A percentile compares a stretch with the other conserved stretches of the same genome.
Conservation (phyloP, 345 rosid species). For the Populus euphratica region DNA sequence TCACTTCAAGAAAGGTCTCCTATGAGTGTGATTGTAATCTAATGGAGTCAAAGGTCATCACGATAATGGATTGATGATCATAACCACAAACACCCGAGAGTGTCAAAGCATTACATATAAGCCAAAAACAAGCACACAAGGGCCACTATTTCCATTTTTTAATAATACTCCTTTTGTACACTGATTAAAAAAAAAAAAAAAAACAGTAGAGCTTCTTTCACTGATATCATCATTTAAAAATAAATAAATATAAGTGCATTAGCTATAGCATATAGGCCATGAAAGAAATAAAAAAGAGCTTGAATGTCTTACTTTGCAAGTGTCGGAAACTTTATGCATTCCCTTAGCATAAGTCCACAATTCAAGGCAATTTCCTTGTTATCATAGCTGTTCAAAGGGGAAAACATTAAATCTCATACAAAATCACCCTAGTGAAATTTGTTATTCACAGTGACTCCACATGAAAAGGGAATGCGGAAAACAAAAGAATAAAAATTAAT, state of each 20-base stretch:
- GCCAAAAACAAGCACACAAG: slow-evolving; percentile 7
- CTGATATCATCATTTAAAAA: neutral
- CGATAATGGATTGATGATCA: neutral
- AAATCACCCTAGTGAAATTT: neutral
- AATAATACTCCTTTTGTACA: neutral
- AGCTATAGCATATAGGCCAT: neutral
- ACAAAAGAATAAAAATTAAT: slow-evolving; percentile 1
- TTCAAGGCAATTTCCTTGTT: slow-evolving; percentile 88
- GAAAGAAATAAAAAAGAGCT: slow-evolving; percentile 22
- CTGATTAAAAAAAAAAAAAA: neutral
- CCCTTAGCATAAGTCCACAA: slow-evolving; percentile 92
- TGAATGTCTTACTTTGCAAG: slow-evolving; percentile 79
- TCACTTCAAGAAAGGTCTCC: neutral
- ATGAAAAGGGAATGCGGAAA: neutral
- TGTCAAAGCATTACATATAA: neutral
- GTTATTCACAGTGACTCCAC: neutral
- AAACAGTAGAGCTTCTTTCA: neutral
- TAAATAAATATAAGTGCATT: neutral
- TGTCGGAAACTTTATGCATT: slow-evolving; percentile 87
- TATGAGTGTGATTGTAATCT: neutral
- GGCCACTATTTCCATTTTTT: neutral
- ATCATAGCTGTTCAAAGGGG: slow-evolving; percentile 67
- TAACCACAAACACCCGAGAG: neutral
- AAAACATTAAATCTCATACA: slow-evolving; percentile 6
- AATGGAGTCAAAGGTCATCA: neutral